Conservation (phyloP, 768 basidiomycete species). For the Trametes cingulata region DNA sequence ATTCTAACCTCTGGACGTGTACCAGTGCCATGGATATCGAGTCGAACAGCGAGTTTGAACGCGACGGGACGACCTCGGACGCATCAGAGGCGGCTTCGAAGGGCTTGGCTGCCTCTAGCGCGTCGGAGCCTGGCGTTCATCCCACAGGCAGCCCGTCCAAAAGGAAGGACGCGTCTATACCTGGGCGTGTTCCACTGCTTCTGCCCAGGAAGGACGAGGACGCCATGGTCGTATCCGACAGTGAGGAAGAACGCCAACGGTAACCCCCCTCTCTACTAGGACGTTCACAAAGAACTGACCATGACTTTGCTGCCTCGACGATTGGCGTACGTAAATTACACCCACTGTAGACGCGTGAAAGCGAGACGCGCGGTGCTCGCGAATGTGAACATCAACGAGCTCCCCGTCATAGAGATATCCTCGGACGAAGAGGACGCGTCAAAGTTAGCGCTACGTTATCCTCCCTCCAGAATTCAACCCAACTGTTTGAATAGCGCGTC, state of each 20-base stretch:
- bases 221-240: constrained; percentile 42
- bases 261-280: constrained; percentile 14
- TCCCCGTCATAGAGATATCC: constrained; percentile 49
- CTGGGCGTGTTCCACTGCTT: too few relatives aligned
- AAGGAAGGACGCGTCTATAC: neutral
- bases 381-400: constrained; percentile 6
- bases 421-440: constrained; percentile 26
- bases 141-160: neutral
- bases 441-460: neutral
- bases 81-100: too few relatives aligned
- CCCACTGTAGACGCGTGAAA: neutral
- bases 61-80: too few relatives aligned
- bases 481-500: neutral
- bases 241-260: constrained; percentile 48
- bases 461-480: too few relatives aligned
- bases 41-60: too few relatives aligned
- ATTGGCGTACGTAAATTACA: neutral
- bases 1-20: neutral
- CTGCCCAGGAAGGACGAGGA: constrained; percentile 25
- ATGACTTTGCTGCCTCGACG: neutral
- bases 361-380: neutral
- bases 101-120: too few relatives aligned
- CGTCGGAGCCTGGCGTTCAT: neutral
- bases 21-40: neutral
- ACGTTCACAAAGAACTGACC: neutral